Conservation (phyloP, 1,139 yeast genomes). For the Nakaseomyces nivariensis region DNA sequence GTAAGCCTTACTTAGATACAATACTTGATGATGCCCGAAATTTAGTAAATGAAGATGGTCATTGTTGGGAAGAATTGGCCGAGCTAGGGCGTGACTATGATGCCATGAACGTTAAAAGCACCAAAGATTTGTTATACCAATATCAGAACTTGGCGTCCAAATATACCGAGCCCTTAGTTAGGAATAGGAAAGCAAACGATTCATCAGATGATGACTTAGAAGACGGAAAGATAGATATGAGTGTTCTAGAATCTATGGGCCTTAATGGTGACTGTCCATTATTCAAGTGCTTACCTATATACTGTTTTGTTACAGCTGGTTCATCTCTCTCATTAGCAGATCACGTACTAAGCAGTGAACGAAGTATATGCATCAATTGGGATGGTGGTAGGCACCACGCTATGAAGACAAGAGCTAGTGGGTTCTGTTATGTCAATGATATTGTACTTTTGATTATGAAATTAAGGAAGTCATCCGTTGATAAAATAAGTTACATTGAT, state of each 20-base stretch:
- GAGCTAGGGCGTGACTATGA: slow-evolving; percentile 7
- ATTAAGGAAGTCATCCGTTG: slow-evolving; percentile 36
- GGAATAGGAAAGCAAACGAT: neutral
- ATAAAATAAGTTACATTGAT: slow-evolving; percentile 54
- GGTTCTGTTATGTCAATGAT: slow-evolving; percentile 70
- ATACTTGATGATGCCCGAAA: slow-evolving; percentile 13
- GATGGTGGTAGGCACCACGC: slow-evolving; percentile 78
- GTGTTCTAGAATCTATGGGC: neutral
- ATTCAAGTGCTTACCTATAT: slow-evolving; percentile 45
- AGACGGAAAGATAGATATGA: neutral
- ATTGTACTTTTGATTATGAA: slow-evolving; percentile 45
- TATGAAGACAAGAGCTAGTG: slow-evolving; percentile 45
- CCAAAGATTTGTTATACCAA: neutral
- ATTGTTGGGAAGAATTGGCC: slow-evolving; percentile 10
- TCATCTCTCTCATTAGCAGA: slow-evolving; percentile 47
- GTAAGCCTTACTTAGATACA: slow-evolving; percentile 14
- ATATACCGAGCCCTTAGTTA: neutral
- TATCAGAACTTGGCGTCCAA: neutral
- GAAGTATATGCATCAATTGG: slow-evolving; percentile 53
- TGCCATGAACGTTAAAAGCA: neutral
- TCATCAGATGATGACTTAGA: neutral
- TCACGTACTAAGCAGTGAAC: slow-evolving; percentile 17
- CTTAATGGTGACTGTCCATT: slow-evolving; percentile 51
- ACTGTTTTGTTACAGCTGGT: slow-evolving; percentile 45
- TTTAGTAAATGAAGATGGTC: slow-evolving; percentile 8